A percentile compares a stretch with the other conserved stretches of the same genome.
Conservation (phyloP, 345 rosid genomes). For the Ailanthus altissimus region DNA sequence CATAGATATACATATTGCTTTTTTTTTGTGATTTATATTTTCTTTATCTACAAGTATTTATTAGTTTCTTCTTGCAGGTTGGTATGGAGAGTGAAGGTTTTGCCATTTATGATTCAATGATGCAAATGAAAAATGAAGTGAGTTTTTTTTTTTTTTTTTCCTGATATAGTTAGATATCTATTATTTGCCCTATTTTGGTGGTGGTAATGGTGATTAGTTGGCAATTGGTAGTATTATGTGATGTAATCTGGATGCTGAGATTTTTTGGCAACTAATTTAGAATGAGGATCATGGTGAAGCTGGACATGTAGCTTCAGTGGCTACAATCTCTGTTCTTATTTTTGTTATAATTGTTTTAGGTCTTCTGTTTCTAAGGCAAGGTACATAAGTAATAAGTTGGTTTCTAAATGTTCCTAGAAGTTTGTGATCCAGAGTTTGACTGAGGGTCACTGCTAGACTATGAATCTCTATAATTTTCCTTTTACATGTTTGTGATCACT, state of each 20-base stretch:
- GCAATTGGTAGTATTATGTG: not conserved
- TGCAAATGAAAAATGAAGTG: constrained; percentile 73
- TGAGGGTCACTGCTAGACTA: not conserved
- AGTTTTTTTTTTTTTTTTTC: not conserved
- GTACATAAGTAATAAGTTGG: not conserved
- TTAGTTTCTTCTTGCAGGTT: constrained; percentile 48
- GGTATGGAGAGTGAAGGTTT: constrained; percentile 91
- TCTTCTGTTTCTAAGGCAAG: not conserved
- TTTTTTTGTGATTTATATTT: not conserved
- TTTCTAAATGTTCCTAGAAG: not conserved
- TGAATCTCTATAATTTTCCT: not conserved
- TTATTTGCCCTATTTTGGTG: not conserved
- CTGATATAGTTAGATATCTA: not conserved
- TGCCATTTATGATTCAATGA: constrained; percentile 83
- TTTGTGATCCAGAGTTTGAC: not conserved
- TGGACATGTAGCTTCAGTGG: not conserved
- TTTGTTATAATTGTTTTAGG: not conserved
- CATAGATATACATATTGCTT: not conserved
- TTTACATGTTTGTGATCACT: constrained; percentile 19
- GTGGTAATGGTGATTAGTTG: constrained; percentile 6
- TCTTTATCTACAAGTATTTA: not conserved
- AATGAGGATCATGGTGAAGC: not conserved
- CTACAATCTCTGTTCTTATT: not conserved
- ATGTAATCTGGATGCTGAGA: not conserved
- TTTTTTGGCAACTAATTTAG: not conserved